Base-by-base conservation (phyloP, 495 filamentous ascomycete genomes). In the Acidomyces sp. region DNA sequence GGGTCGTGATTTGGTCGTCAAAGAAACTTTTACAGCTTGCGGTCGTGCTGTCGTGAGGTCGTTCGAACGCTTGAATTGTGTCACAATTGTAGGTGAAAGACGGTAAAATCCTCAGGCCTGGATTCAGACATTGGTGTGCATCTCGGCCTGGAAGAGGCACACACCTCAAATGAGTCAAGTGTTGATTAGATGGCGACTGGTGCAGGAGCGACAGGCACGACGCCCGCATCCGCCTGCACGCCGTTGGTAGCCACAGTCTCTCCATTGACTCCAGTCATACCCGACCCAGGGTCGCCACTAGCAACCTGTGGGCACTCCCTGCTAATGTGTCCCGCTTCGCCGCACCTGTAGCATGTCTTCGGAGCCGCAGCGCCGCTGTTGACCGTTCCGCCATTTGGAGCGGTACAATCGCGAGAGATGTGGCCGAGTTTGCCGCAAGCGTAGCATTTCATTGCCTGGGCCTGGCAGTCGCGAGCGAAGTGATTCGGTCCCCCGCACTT, bases 391-490 rank as follows among this genome's bases (percentile, higher is more conserved):
- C 92, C 92, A 61, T 95, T 95, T 39, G 92, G 92, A 37, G 92
- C 83, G 17, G 86, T 93, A 68, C 90, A 99, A 65, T 99, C 90
- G 49, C 88, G 78, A 17, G 85, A 93, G 62, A 96, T 96, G 67
- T 97, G 90, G 31, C 90, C 90, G 36, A 94, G 75, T 67, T 97
- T 97, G 58, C 92, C 92, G 61, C 92, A 99, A 48, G 92, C 88
- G 62, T 96, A 99, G 74, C 92, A 99, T 65, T 99, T 99, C 86
- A 94, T 94, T 39, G 88, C 86, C 66, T 96, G 92, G 46, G 90
- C 90, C 67, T 99, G 92, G 70, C 92, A 99, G 61, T 99, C 92
- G 46, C 92, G 82, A 36, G 92, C 90, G 55, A 85, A 99, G 64
- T 99, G 92, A 69, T 99, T 99, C 34, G 90, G 92, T 10, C 90